Conservation (phyloP, 2,329 filamentous ascomycete species). For the Monilinia vaccinii-corymbosi region DNA sequence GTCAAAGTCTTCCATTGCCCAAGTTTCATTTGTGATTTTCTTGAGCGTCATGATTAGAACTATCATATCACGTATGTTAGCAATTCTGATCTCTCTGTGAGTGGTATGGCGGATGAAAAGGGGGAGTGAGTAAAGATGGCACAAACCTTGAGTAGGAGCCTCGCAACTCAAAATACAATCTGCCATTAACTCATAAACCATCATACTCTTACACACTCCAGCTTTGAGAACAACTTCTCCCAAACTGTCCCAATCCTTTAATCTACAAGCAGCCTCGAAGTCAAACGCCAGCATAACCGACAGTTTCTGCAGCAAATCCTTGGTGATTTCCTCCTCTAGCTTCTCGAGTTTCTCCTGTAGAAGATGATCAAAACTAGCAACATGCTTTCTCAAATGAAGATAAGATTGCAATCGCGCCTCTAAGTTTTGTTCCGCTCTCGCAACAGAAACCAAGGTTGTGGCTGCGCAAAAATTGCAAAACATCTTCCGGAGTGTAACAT, state of each 20-base stretch:
- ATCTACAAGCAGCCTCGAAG: conserved; percentile 62
- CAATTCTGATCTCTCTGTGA: background rate
- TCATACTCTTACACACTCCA: conserved; percentile 35
- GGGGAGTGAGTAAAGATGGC: background rate
- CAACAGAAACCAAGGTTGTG: conserved; percentile 42
- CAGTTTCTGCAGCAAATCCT: conserved; percentile 53
- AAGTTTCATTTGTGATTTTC: conserved; percentile 62
- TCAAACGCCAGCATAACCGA: conserved; percentile 64
- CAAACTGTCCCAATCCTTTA: conserved; percentile 61
- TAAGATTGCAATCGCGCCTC: conserved; percentile 52
- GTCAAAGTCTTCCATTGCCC: conserved; percentile 46
- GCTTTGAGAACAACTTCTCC: conserved; percentile 48
- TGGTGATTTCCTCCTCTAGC: conserved; percentile 35
- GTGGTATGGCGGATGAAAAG: conserved; percentile 3
- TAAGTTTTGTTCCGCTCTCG: conserved; percentile 41
- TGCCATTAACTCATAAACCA: conserved; percentile 53
- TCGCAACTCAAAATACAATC: conserved; percentile 52
- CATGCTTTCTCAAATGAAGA: conserved; percentile 48
- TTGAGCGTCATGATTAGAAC: conserved; percentile 41
- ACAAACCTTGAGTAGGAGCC: conserved; percentile 41
- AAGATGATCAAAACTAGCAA: conserved; percentile 45
- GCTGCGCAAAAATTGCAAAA: conserved; percentile 63
- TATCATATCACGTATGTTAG: conserved; percentile 1
- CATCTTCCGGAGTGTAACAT: conserved; percentile 50
- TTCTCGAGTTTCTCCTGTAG: conserved; percentile 34